A percentile compares a stretch with the other conserved stretches of the same genome.
Evolutionary conservation across 116 monocot species (phyloP).

Genomic region (Dioscorea cayenensis): DNA sequence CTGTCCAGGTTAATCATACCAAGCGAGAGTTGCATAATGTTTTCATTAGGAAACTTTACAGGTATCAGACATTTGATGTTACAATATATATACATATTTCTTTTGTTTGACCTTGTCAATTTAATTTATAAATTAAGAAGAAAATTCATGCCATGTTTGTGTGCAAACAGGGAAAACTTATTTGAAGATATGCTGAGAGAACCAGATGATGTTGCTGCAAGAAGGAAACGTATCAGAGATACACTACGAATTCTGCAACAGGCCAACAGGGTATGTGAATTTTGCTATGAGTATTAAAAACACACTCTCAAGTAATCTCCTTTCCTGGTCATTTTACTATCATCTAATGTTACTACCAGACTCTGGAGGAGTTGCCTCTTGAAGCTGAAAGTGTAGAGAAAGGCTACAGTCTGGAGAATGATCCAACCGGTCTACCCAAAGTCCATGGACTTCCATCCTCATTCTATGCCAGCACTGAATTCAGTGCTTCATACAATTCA

Average conservation of each 20-base stretch:
- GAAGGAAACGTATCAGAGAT: constrained; percentile 68
- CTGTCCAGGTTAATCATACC: constrained; percentile 74
- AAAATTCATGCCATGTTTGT: neutral
- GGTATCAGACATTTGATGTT: constrained; percentile 21
- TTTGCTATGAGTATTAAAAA: too few relatives aligned
- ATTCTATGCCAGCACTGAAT: constrained; percentile 29
- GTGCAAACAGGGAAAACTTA: constrained; percentile 49
- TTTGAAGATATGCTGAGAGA: constrained; percentile 89
- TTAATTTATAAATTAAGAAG: neutral
- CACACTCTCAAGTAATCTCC: neutral
- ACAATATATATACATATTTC: neutral
- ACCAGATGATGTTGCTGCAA: constrained; percentile 71
- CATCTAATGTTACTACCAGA: constrained; percentile 19
- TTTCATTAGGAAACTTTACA: constrained; percentile 84
- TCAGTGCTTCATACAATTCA: constrained; percentile 22
- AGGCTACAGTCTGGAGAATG: constrained; percentile 47
- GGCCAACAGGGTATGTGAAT: constrained; percentile 52
- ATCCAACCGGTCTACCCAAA: constrained; percentile 54
- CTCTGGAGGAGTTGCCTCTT: constrained; percentile 65
- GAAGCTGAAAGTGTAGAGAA: constrained; percentile 66
- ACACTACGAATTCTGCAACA: constrained; percentile 76
- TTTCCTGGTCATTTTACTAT: neutral
- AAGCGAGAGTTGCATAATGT: constrained; percentile 93
- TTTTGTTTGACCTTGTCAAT: neutral
- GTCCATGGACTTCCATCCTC: constrained; percentile 55